Percentiles rank a stretch among this genome's conserved stretches.
Conservation (phyloP, 768 basidiomycete genomes). For the Ephemerocybe angulata region DNA sequence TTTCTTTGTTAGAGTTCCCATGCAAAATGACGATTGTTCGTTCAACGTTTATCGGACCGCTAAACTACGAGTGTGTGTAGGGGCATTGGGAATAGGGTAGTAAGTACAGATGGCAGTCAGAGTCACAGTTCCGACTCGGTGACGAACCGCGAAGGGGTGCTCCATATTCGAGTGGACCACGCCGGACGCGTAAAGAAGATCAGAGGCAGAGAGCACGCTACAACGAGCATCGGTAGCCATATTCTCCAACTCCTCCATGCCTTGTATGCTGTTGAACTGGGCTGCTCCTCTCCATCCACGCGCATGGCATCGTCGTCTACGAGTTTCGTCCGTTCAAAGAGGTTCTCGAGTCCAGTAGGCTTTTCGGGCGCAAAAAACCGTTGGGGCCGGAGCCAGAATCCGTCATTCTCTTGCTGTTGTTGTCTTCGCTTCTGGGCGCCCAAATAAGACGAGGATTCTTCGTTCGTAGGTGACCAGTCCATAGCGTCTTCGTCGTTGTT, state of each 20-base stretch:
- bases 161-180: no score
- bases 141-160: no score
- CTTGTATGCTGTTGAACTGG: neutral
- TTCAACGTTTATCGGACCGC: no score
- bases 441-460: constrained; percentile 8
- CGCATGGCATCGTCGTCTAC: constrained; percentile 39
- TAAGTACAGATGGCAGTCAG: no score
- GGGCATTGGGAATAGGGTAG: no score
- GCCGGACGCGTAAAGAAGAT: no score
- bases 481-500: constrained; percentile 40
- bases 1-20: no score
- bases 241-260: neutral
- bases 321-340: constrained; percentile 61
- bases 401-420: constrained; percentile 34
- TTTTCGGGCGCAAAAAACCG: constrained; percentile 75
- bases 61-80: no score
- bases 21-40: no score
- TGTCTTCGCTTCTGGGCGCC: constrained; percentile 19
- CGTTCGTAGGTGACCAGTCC: constrained; percentile 66
- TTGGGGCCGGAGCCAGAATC: constrained; percentile 62
- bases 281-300: constrained; percentile 3
- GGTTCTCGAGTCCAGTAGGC: constrained; percentile 69
- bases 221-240: constrained; percentile 2
- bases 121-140: no score
- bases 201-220: neutral